phyloP scores from a whole-genome alignment of 768 basidiomycete genomes.

The Rhizopogon rudus region DNA sequence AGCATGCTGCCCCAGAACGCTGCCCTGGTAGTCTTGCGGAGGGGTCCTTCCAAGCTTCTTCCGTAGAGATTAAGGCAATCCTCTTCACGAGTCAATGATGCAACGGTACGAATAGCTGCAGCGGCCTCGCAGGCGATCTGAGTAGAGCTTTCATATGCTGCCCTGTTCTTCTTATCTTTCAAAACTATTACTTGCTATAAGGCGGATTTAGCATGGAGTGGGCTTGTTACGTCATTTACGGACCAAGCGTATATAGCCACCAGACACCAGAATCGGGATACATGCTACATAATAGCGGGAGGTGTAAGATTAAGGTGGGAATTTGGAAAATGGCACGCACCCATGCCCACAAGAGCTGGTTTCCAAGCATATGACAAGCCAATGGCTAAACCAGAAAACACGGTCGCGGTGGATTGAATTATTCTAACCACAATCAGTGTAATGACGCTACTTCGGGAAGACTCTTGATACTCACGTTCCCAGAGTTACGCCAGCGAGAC shows the following conservation, averaged over 20 bases:
- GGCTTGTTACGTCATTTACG: constrained; percentile 12
- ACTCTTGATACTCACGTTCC: constrained; percentile 50
- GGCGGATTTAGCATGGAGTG: background rate
- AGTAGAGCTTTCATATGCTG: constrained; percentile 71
- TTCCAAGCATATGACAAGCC: constrained; percentile 78
- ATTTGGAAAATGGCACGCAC: constrained; percentile 28
- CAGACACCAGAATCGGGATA: constrained; percentile 59
- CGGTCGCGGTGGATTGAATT: constrained; percentile 67
- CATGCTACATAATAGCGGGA: constrained; percentile 39
- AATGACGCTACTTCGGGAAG: background rate
- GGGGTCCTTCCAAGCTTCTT: constrained; percentile 64
- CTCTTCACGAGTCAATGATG: constrained; percentile 79
- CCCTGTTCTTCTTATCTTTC: constrained; percentile 81
- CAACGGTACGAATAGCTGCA: constrained; percentile 86
- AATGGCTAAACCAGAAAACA: constrained; percentile 66
- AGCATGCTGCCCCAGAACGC: constrained; percentile 61
- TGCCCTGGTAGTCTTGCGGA: constrained; percentile 55
- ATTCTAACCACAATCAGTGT: constrained; percentile 40
- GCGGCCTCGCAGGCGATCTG: constrained; percentile 94
- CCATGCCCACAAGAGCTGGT: constrained; percentile 77
- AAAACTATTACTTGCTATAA: constrained; percentile 73
- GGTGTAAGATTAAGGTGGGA: background rate
- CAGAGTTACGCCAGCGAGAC: constrained; percentile 82
- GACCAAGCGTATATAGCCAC: constrained; percentile 81
- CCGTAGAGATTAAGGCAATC: constrained; percentile 69